Evolutionary conservation across 331 rosid genomes (phyloP).

Genomic region (Malus hybrid): DNA sequence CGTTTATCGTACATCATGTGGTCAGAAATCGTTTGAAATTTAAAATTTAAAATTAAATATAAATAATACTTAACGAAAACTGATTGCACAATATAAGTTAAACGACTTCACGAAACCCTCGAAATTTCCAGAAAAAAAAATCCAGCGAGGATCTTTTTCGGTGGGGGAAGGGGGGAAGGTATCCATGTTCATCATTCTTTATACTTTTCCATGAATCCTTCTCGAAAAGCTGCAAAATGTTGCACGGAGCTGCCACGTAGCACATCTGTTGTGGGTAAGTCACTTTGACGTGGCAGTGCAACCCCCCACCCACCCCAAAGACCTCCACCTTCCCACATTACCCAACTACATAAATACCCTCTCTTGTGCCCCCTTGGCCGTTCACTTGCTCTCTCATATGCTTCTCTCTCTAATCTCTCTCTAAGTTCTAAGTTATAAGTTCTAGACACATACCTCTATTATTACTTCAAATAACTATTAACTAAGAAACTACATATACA

Average conservation of each 20-base stretch:
- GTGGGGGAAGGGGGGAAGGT: too few species aligned
- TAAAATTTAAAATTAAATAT: too few species aligned
- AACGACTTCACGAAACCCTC: fast-evolving
- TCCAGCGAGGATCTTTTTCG: too few species aligned
- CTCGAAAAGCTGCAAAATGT: conserved; percentile 26
- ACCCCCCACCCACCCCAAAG: background rate
- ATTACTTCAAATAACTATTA: too few species aligned
- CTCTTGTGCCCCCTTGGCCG: background rate
- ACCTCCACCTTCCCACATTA: too few species aligned
- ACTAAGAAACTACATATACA: background rate
- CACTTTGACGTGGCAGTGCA: conserved; percentile 59
- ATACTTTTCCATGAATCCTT: conserved; percentile 24
- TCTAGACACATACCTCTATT: too few species aligned
- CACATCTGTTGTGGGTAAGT: conserved; percentile 18
- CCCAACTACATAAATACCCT: conserved; percentile 20
- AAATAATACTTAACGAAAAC: too few species aligned
- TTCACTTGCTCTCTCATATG: background rate
- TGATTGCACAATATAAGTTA: fast-evolving
- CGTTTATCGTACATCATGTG: too few species aligned
- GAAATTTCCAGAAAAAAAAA: too few species aligned
- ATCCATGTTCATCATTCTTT: background rate
- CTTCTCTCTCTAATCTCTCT: background rate
- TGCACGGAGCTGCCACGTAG: conserved; percentile 37
- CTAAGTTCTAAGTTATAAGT: too few species aligned
- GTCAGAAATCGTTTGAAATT: too few species aligned